Evolutionary conservation across 116 monocot genomes (phyloP), one percentile per base, ranked within the genome.

Genomic region (Zostera marina): DNA sequence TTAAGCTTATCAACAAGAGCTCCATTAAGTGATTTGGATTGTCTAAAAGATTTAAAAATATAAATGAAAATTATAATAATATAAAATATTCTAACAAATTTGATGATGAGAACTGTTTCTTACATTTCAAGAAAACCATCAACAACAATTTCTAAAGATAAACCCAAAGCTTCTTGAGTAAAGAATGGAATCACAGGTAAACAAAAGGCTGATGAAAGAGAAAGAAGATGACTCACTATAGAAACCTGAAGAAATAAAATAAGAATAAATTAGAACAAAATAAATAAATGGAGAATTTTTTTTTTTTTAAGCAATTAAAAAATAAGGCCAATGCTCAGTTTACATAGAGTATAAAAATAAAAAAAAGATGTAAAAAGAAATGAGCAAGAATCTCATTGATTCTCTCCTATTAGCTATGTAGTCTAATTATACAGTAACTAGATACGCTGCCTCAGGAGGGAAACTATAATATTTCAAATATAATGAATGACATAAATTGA

Each of bases 51-150:
- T 40, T 8, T 22, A 44, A 12, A 2, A 19, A 20, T 42, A 54
- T 4, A 41, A 9, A 47, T 61, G 21, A 46, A 0, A 17, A 5
- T 47, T 32, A 12, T 41, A 19, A 51, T 13, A 8, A n/a, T 15
- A 63, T 22, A 20, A 54, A 9, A 4, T 53, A 53, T 53, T 22
- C n/a, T 10, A 54, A 38, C 54, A 54, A 0, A 54, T 42, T 1
- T 58, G 41, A 41, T 42, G 15, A 26, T 0, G 11, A 25, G 15
- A 59, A 38, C 5, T 51, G 47, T 3, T 42, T 22, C 52, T 10
- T 79, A 94, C 94, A 77, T 81, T 56, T 94, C 84, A 56, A 94
- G n/a, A 73, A 94, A 88, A 5, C 94, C 88, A 77, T 94, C 94
- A 54, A 88, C 84, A 57, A 94, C 66, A 25, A 62, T 82, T 73